phyloP scores from a whole-genome alignment of 2,329 filamentous ascomycete genomes.

The Fusarium irregulare region DNA sequence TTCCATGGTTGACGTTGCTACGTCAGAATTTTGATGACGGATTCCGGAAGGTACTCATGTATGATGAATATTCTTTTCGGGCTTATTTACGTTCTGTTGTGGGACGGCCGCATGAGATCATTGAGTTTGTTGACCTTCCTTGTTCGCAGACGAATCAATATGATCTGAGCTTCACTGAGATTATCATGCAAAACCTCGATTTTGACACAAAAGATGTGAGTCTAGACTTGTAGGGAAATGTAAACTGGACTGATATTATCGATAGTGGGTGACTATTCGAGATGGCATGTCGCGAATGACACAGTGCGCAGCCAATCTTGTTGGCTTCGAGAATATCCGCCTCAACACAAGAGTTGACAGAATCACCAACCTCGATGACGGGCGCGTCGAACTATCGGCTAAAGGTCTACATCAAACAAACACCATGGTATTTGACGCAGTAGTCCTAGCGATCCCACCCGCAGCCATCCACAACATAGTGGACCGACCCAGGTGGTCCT shows the following conservation, averaged over 20 bases:
- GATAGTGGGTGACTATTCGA: not conserved
- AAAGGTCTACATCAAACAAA: not conserved
- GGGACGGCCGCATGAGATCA: no score
- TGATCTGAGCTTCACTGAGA: not conserved
- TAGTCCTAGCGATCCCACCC: not conserved
- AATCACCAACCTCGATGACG: not conserved
- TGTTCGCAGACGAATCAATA: not conserved
- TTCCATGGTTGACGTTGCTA: no score
- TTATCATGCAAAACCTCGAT: not conserved
- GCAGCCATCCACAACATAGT: not conserved
- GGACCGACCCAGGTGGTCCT: not conserved
- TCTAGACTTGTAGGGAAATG: rapidly evolving
- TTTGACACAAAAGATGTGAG: not conserved
- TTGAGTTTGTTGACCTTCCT: no score
- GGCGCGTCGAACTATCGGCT: not conserved
- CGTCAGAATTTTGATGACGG: no score
- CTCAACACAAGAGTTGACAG: not conserved
- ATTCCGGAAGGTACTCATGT: no score
- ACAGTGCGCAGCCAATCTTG: not conserved
- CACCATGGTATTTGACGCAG: not conserved
- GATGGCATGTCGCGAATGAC: not conserved
- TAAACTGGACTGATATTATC: no score
- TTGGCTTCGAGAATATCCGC: not conserved
- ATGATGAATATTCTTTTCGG: no score
- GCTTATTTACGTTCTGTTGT: no score